A percentile compares a stretch with the other conserved stretches of the same genome.
phyloP scores from a whole-genome alignment of 2,329 filamentous ascomycete species.

The Onygenales sp. region DNA sequence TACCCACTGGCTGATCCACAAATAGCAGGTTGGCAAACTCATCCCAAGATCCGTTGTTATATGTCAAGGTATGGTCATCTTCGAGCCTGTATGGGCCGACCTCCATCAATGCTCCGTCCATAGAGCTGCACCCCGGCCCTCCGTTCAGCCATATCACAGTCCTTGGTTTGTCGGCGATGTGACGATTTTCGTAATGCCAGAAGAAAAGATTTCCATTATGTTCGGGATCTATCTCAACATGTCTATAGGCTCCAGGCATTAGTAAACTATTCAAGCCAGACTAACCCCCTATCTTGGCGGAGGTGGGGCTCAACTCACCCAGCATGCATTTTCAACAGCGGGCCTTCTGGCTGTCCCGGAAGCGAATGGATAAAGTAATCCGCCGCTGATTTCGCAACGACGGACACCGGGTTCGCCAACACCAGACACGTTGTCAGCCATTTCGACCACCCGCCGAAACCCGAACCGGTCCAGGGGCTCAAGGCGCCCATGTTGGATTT shows the following conservation, averaged over 20 bases:
- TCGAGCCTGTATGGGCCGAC: slow-evolving; percentile 85
- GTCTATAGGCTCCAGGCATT: slow-evolving; percentile 42
- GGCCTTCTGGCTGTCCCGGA: slow-evolving; percentile 71
- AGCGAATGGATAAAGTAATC: slow-evolving; percentile 86
- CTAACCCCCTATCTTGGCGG: not conserved
- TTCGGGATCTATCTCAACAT: slow-evolving; percentile 79
- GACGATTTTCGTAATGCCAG: slow-evolving; percentile 93
- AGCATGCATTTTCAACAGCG: slow-evolving; percentile 92
- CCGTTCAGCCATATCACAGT: slow-evolving; percentile 97
- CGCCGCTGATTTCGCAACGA: slow-evolving; percentile 41
- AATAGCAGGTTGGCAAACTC: slow-evolving; percentile 97
- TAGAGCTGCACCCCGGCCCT: slow-evolving; percentile 91
- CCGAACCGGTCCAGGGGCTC: slow-evolving; percentile 12
- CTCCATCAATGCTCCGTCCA: slow-evolving; percentile 95
- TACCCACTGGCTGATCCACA: slow-evolving; percentile 93
- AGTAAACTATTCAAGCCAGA: not conserved
- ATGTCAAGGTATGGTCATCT: slow-evolving; percentile 58
- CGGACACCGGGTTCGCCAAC: slow-evolving; percentile 4
- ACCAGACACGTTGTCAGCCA: slow-evolving; percentile 1
- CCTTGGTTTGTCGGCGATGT: slow-evolving; percentile 83
- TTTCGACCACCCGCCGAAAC: not conserved
- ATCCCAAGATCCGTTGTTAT: slow-evolving; percentile 95
- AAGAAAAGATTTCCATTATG: slow-evolving; percentile 94
- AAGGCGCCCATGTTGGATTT: not conserved
- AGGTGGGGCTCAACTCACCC: slow-evolving; percentile 52